Conservation (phyloP, 1,139 yeast species). For the Hansenula lynferdii region DNA sequence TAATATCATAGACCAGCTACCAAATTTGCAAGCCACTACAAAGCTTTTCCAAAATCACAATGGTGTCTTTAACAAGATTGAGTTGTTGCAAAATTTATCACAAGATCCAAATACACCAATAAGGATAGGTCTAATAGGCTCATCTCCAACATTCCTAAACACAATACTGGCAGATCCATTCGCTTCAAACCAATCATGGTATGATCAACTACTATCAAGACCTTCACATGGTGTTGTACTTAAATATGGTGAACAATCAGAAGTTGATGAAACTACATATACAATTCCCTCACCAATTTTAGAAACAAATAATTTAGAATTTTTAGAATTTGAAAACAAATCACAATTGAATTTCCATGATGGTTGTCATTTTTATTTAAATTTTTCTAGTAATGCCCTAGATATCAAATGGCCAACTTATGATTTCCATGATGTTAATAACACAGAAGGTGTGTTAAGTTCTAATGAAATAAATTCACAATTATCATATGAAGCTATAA, state of each 20-base stretch:
- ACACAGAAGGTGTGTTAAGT: conserved; percentile 10
- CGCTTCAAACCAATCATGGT: conserved; percentile 22
- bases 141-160: conserved; percentile 16
- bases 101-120: conserved; percentile 12
- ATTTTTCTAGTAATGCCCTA: conserved; percentile 11
- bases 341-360: conserved; percentile 11
- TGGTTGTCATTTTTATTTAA: conserved; percentile 25
- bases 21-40: conserved; percentile 9
- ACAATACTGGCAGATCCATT: conserved; percentile 21
- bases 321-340: conserved; percentile 17
- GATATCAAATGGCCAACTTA: conserved; percentile 24
- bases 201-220: conserved; percentile 12
- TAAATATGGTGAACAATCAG: conserved; percentile 9
- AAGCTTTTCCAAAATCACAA: conserved; percentile 12
- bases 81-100: conserved; percentile 6
- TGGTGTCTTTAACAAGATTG: conserved; percentile 17
- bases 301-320: conserved; percentile 18
- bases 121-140: conserved; percentile 19
- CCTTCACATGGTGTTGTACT: conserved; percentile 7
- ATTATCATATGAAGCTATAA: conserved; percentile 17
- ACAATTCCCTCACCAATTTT: conserved; percentile 20
- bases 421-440: conserved; percentile 7
- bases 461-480: conserved; percentile 22
- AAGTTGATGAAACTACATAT: conserved; percentile 6
- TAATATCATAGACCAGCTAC: conserved; percentile 13